Conservation (phyloP, 2,329 filamentous ascomycete species). For the Pyrenochaeta sp. region DNA sequence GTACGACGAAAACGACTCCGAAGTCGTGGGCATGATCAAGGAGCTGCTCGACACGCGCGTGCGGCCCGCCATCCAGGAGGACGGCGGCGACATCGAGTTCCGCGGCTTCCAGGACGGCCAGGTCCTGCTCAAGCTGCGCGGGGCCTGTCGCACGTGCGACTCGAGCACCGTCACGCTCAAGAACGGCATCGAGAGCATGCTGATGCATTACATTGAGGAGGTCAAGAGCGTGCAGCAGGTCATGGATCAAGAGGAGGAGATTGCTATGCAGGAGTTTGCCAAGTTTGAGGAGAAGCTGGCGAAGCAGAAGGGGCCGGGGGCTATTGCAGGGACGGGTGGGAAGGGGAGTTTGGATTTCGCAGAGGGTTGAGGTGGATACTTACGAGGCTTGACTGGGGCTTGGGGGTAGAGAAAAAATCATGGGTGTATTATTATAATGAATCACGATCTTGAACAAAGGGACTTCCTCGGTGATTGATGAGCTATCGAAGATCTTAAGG, state of each 20-base stretch:
- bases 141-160: constrained; percentile 94
- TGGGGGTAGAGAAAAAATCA: not conserved
- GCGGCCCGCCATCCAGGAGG: constrained; percentile 93
- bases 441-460: too few species aligned
- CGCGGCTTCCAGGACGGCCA: constrained; percentile 85
- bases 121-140: constrained; percentile 85
- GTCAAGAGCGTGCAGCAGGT: constrained; percentile 92
- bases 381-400: too few species aligned
- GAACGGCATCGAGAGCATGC: constrained; percentile 97
- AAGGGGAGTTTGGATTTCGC: constrained; percentile 63
- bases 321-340: constrained; percentile 57
- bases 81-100: constrained; percentile 97
- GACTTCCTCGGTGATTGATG: too few species aligned
- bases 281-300: constrained; percentile 89
- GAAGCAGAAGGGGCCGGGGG: constrained; percentile 63
- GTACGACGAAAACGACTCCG: constrained; percentile 89
- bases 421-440: too few species aligned
- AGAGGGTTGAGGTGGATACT: constrained; percentile 24
- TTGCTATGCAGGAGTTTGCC: constrained; percentile 85
- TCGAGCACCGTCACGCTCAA: constrained; percentile 96
- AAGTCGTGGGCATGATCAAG: constrained; percentile 98
- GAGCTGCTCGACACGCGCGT: constrained; percentile 95
- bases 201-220: constrained; percentile 93
- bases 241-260: constrained; percentile 88
- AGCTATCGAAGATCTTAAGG: too few species aligned